Conservation (phyloP, 768 basidiomycete species). For the Fistulinella prunicolor region DNA sequence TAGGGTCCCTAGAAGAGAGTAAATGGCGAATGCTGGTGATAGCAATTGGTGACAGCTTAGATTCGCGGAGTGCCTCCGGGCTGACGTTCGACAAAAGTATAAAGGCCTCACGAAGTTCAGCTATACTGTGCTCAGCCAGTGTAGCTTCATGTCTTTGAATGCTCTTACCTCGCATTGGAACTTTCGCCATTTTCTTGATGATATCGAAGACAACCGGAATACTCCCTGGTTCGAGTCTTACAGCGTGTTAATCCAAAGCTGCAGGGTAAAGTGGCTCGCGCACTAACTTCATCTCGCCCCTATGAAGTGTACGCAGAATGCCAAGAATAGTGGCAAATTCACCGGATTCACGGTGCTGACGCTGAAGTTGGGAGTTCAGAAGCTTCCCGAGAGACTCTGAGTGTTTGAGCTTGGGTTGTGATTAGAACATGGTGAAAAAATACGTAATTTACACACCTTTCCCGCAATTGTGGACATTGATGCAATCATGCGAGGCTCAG, state of each 20-base stretch:
- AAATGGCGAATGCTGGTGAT: slow-evolving; percentile 52
- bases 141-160: background rate
- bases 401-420: slow-evolving; percentile 18
- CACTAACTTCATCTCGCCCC: slow-evolving; percentile 24
- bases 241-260: background rate
- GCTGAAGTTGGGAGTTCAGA: slow-evolving; percentile 21
- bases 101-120: slow-evolving; percentile 34
- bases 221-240: slow-evolving; percentile 23
- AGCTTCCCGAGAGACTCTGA: slow-evolving; percentile 21
- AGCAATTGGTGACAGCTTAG: slow-evolving; percentile 22
- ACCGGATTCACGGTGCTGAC: slow-evolving; percentile 10
- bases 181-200: slow-evolving; percentile 22
- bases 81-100: slow-evolving; percentile 27
- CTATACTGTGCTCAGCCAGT: slow-evolving; percentile 24
- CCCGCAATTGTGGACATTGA: slow-evolving; percentile 12
- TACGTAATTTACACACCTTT: slow-evolving; percentile 20
- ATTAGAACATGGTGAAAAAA: slow-evolving; percentile 4
- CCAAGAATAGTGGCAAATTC: background rate
- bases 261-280: background rate
- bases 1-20: slow-evolving; percentile 54
- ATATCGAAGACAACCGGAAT: slow-evolving; percentile 23
- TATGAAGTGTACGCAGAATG: slow-evolving; percentile 26
- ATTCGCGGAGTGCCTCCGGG: slow-evolving; percentile 18
- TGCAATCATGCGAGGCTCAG: slow-evolving; percentile 8
- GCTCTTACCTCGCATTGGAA: slow-evolving; percentile 26